Conservation (phyloP, 257 asterid species). For the Petunia axillaris region DNA sequence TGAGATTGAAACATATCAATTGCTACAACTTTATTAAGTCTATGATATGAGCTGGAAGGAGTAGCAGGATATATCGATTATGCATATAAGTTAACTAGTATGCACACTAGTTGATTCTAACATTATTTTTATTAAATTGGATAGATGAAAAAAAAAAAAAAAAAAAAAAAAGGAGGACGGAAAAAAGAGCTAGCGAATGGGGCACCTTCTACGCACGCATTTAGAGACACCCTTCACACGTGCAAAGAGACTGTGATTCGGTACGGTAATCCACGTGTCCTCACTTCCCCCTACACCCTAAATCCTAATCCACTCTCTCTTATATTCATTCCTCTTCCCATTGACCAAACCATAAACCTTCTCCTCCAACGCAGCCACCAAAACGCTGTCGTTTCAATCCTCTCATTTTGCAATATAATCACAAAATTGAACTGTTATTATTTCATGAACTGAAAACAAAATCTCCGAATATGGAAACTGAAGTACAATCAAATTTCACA, state of each 20-base stretch:
- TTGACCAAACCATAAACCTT: not conserved
- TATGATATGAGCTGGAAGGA: no score
- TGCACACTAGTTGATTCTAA: no score
- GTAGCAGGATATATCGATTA: no score
- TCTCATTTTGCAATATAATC: slow-evolving; percentile 16
- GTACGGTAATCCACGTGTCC: slow-evolving; percentile 71
- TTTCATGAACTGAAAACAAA: slow-evolving; percentile 21
- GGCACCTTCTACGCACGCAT: slow-evolving; percentile 66
- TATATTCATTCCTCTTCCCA: slow-evolving; percentile 41
- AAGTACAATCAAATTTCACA: slow-evolving; percentile 50
- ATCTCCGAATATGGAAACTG: slow-evolving; percentile 59
- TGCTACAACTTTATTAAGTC: no score
- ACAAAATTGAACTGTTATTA: slow-evolving; percentile 16
- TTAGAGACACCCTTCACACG: slow-evolving; percentile 67
- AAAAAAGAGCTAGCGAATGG: slow-evolving; percentile 12
- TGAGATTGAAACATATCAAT: no score
- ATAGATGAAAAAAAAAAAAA: not conserved
- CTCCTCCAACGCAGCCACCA: not conserved
- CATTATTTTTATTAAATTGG: no score
- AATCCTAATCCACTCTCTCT: slow-evolving; percentile 30
- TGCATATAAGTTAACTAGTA: no score
- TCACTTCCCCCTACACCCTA: slow-evolving; percentile 24
- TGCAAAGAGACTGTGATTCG: slow-evolving; percentile 55
- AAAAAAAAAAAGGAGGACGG: not conserved
- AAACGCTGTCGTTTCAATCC: slow-evolving; percentile 49